Conservation (phyloP, 176 grass and related monocot genomes). For the Ensete glaucum region DNA sequence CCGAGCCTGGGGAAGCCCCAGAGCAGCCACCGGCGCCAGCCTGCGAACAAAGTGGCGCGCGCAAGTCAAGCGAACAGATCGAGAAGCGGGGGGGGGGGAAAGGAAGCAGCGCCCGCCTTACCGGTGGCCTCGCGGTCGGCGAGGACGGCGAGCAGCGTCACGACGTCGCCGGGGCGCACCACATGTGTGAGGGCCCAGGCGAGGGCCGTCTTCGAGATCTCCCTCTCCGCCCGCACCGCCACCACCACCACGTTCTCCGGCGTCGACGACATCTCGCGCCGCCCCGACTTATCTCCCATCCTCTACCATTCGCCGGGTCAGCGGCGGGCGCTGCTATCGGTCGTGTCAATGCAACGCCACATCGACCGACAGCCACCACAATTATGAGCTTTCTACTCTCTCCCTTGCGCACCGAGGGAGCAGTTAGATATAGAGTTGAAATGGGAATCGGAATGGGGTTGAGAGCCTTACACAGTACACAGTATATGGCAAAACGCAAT, state of each 20-base stretch:
- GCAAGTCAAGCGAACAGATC: no score
- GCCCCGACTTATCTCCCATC: background rate
- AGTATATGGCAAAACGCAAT: no score
- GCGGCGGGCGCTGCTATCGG: no score
- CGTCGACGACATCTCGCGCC: background rate
- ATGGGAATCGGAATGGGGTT: background rate
- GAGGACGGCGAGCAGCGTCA: constrained; percentile 23
- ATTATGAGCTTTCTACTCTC: background rate
- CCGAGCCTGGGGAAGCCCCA: constrained; percentile 21
- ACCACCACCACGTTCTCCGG: constrained; percentile 29
- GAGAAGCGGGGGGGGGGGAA: background rate
- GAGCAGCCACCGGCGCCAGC: constrained; percentile 9
- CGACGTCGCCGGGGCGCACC: constrained; percentile 21
- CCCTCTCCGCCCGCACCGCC: constrained; percentile 24
- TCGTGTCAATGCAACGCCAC: background rate
- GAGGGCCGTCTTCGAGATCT: constrained; percentile 28
- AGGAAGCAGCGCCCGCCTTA: background rate
- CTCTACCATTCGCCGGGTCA: background rate
- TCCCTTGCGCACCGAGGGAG: background rate
- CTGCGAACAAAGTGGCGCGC: background rate
- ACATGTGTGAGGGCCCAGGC: constrained; percentile 22
- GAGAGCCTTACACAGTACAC: background rate
- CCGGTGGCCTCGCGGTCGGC: constrained; percentile 13
- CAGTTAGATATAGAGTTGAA: background rate
- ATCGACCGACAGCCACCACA: background rate